A percentile compares a stretch with the other conserved stretches of the same genome.
phyloP scores from a whole-genome alignment of 345 rosid species.

The Diplotaxis tenuifolia region DNA sequence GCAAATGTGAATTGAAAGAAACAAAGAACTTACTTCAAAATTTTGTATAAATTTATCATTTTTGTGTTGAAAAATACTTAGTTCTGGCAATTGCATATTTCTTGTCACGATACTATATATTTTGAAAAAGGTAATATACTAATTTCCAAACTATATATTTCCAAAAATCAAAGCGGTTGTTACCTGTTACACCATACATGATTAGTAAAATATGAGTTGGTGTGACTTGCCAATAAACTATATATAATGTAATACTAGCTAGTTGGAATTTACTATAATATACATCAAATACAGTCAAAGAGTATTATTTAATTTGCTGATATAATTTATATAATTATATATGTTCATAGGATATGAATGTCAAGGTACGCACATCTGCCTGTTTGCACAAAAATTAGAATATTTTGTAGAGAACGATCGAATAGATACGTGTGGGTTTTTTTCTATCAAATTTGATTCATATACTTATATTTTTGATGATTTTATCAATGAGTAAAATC shows the following conservation, averaged over 20 bases:
- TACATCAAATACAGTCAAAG: not conserved
- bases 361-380: not conserved
- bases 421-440: constrained; percentile 13
- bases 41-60: not conserved
- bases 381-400: too few species aligned
- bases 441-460: not conserved
- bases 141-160: not conserved
- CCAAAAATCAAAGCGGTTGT: not conserved
- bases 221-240: not conserved
- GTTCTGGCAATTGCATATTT: not conserved
- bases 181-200: not conserved
- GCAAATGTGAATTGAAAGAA: not conserved
- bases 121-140: not conserved
- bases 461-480: not conserved
- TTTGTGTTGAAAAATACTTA: not conserved
- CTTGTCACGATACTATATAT: not conserved
- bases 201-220: not conserved
- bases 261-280: not conserved
- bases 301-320: too few species aligned
- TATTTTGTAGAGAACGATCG: not conserved
- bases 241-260: not conserved
- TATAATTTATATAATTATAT: too few species aligned
- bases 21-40: not conserved
- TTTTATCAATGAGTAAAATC: not conserved
- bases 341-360: constrained; percentile 4